These are phyloP conservation scores for Xylaria castorea DNA, from an alignment of 495 filamentous ascomycete species.

Conservation along the genomic window DNA sequence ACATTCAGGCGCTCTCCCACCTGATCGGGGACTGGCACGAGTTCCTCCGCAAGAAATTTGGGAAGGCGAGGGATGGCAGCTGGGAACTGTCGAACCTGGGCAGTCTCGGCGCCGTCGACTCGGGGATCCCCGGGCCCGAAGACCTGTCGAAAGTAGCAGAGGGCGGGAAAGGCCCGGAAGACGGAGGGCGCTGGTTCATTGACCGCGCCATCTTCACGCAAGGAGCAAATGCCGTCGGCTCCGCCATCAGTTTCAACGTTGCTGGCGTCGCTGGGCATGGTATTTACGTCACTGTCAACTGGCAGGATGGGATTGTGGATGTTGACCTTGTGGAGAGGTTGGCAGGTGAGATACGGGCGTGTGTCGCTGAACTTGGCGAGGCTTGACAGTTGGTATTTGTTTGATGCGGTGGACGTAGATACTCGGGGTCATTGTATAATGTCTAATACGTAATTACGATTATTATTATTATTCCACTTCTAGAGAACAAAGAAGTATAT, in stretches of 20 bases:
- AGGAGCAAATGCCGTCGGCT: slow-evolving; percentile 36
- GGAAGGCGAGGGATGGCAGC: slow-evolving; percentile 29
- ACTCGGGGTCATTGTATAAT: neutral
- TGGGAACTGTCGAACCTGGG: slow-evolving; percentile 46
- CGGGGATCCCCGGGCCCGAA: neutral
- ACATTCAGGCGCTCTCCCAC: slow-evolving; percentile 38
- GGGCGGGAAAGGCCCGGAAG: neutral
- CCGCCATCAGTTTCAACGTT: slow-evolving; percentile 40
- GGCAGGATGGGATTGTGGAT: slow-evolving; percentile 41
- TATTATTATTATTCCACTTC: neutral
- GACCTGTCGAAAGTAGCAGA: neutral
- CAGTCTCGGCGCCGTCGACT: slow-evolving; percentile 10
- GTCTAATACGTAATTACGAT: neutral
- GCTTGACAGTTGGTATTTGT: neutral
- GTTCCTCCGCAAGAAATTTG: slow-evolving; percentile 38
- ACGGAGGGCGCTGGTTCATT: slow-evolving; percentile 32
- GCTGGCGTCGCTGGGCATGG: slow-evolving; percentile 35
- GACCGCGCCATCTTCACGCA: slow-evolving; percentile 42
- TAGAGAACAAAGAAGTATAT: neutral
- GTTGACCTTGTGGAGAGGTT: slow-evolving; percentile 33
- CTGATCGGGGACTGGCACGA: slow-evolving; percentile 39
- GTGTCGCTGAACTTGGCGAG: slow-evolving; percentile 28
- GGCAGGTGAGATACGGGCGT: slow-evolving; percentile 32
- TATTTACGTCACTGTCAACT: slow-evolving; percentile 34
- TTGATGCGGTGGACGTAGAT: neutral